Evolutionary conservation across 139 green algal genomes (phyloP).

Genomic region (Micractinium sp.): DNA sequence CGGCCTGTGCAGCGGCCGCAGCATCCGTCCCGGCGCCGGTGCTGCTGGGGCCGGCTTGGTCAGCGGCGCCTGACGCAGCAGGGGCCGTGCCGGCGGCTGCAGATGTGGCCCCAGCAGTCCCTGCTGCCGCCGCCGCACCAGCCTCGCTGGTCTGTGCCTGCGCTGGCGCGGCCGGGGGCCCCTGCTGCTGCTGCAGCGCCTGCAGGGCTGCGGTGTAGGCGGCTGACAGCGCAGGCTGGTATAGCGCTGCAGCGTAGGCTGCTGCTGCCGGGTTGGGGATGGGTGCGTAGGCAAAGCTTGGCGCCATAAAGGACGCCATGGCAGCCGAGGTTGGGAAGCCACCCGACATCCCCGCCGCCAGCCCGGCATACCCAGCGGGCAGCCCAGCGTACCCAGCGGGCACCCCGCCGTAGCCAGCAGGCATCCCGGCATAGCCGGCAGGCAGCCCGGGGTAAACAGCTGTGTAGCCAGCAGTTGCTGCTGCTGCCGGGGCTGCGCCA

Average conservation of each 20-base stretch:
- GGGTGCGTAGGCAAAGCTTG: not conserved
- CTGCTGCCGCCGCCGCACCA: not conserved
- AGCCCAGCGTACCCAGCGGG: not conserved
- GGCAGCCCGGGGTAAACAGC: not conserved
- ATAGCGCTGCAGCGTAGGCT: constrained; percentile 22
- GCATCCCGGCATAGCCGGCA: not conserved
- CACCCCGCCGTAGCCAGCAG: not conserved
- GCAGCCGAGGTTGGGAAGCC: not conserved
- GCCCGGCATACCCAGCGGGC: not conserved
- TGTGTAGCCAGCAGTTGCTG: not conserved
- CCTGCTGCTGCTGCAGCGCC: constrained; percentile 31
- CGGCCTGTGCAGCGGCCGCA: not conserved
- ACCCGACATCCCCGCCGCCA: not conserved
- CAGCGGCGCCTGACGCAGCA: not conserved
- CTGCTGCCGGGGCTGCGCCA: not conserved
- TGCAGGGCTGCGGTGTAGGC: constrained; percentile 51
- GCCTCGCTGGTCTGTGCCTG: not conserved
- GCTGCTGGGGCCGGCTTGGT: not conserved
- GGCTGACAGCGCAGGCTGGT: constrained; percentile 30
- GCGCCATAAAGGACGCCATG: not conserved
- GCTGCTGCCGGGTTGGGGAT: constrained; percentile 13
- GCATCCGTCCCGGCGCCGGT: not conserved
- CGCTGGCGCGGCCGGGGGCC: not conserved
- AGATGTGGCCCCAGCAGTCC: not conserved
- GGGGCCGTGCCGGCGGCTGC: not conserved